Percentiles rank a stretch among this genome's conserved stretches.
Conservation (phyloP, 2,329 filamentous ascomycete genomes). For the Cadophora sp. region DNA sequence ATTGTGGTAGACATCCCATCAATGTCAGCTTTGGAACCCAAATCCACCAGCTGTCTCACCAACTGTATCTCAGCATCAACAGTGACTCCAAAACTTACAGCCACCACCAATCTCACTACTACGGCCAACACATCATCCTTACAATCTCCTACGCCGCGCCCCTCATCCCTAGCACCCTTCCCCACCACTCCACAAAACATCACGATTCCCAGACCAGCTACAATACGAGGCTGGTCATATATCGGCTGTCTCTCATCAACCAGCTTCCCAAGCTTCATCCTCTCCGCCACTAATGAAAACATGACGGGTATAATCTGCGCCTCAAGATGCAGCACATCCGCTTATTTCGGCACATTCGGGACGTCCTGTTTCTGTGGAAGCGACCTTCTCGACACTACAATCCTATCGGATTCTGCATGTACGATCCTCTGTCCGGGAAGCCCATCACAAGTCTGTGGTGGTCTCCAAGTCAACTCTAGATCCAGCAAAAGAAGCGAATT, state of each 20-base stretch:
- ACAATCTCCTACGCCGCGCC: neutral
- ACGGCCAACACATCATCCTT: neutral
- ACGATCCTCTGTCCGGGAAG: neutral
- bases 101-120: neutral
- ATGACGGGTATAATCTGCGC: constrained; percentile 10
- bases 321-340: neutral
- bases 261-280: neutral
- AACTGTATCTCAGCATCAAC: too few relatives aligned
- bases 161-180: neutral
- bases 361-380: constrained; percentile 9
- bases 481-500: neutral
- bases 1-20: too few relatives aligned
- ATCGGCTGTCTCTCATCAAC: constrained; percentile 9
- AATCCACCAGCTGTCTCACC: too few relatives aligned
- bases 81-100: too few relatives aligned
- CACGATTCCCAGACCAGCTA: neutral
- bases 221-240: neutral
- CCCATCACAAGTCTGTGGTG: neutral
- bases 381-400: neutral
- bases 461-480: neutral
- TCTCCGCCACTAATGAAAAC: constrained; percentile 1
- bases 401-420: neutral
- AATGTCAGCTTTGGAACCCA: too few relatives aligned
- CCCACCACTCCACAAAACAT: constrained; percentile 6
- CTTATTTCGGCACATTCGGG: neutral